Base-by-base conservation (phyloP, 2,329 filamentous ascomycete species). In the Trichophyton equinum region DNA sequence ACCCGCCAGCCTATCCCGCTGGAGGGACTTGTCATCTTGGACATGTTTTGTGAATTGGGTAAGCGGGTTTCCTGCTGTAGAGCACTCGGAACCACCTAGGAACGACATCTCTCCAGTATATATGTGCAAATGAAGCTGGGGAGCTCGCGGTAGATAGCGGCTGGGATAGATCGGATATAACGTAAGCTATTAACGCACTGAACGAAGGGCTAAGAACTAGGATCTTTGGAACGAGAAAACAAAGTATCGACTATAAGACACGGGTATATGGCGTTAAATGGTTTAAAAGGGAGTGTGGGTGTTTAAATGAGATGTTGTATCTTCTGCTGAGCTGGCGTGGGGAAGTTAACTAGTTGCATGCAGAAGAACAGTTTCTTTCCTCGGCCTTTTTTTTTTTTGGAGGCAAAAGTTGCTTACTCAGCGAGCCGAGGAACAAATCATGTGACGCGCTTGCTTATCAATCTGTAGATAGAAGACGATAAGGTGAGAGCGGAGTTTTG, bases 31-130 rank as follows among this genome's bases (percentile, higher is more conserved):
- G 78, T 99, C 94, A 81, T 95, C 90, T 72, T 95, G 89, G 61
- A 94, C 89, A 75, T 96, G 91, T 76, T 99, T 99, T 65, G 91
- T 90, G 74, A 99, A 95, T 79, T 97, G 94, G 72, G 89, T 92
- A 69, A 99, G 85, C 62, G 95, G 94, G 75, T 99, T 99, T 71
- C 87, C 90, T 66, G 89, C 91, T 64, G 94, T 95, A 61, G 92
- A 97, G 81, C 94, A 99, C 78, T 97, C 94, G 68, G 92, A 88
- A 68, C 92, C 91, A 76, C 90, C 89, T 69, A 97, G 82, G 75
- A 99, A 97, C 60, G 92, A 96, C 92, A 99, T 97, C 67, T 64
- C 66, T 11, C 13, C 13, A 18, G 20, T 36, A 49, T n/a, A 58
- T 13, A 49, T 18, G 40, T 33, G 36, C 27, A n/a, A 38, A 9